A percentile compares a stretch with the other conserved stretches of the same genome.
phyloP scores from a whole-genome alignment of 116 monocot species.

The Dioscorea cayenensis region DNA sequence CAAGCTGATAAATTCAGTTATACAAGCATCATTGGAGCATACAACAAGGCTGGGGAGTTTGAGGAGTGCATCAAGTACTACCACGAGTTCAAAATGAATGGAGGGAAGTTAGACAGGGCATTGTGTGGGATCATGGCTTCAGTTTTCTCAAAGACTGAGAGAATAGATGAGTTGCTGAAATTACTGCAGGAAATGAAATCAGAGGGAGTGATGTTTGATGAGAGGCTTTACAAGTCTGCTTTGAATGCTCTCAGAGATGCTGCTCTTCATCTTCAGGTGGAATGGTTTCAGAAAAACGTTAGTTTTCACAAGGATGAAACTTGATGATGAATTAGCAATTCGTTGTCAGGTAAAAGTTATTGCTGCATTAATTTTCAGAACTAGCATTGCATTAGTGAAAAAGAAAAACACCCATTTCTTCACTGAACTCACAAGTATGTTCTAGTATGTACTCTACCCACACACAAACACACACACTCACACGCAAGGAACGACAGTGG shows the following conservation, averaged over 20 bases:
- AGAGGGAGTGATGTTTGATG: constrained; percentile 49
- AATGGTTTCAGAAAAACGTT: constrained; percentile 57
- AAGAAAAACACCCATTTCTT: neutral
- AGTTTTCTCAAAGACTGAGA: constrained; percentile 60
- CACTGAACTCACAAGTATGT: neutral
- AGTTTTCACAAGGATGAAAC: constrained; percentile 28
- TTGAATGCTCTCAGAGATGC: constrained; percentile 75
- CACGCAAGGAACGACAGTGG: too few species aligned
- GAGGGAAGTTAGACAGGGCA: constrained; percentile 52
- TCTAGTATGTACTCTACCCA: too few species aligned
- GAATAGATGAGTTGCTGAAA: constrained; percentile 56
- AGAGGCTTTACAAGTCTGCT: constrained; percentile 59
- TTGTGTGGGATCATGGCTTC: constrained; percentile 86
- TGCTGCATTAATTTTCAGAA: too few species aligned
- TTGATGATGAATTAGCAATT: constrained; percentile 3
- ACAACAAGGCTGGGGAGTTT: constrained; percentile 46
- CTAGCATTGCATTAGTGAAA: neutral
- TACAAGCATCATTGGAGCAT: constrained; percentile 58
- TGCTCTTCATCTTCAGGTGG: constrained; percentile 47
- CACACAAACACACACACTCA: too few species aligned
- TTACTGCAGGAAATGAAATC: constrained; percentile 45
- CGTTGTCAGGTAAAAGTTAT: too few species aligned
- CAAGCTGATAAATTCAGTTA: constrained; percentile 69
- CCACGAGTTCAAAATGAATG: constrained; percentile 47
- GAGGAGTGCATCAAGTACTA: constrained; percentile 53